These are phyloP conservation scores for Euphorbia peplus DNA, from an alignment of 345 rosid species.

Conservation along the genomic window DNA sequence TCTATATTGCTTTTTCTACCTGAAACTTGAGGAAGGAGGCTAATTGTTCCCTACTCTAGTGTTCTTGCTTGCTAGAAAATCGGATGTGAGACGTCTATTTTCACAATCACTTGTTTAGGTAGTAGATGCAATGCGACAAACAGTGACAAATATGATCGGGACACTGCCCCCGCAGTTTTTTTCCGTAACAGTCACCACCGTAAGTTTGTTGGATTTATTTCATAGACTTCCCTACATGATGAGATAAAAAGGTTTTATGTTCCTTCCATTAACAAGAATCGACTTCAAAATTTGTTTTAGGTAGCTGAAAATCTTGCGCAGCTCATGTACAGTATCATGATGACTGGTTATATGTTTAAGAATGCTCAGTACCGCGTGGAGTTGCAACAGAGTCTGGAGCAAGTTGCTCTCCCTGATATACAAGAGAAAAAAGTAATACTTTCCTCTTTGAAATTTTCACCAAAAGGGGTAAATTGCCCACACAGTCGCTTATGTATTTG, in stretches of 20 bases:
- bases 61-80: background rate
- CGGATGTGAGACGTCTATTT: background rate
- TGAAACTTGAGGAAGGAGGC: background rate
- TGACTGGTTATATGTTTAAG: slow-evolving; percentile 98
- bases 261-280: slow-evolving; percentile 5
- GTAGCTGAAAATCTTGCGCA: slow-evolving; percentile 99
- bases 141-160: slow-evolving; percentile 94
- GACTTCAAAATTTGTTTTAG: slow-evolving; percentile 38
- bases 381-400: slow-evolving; percentile 89
- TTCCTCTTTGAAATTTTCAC: background rate
- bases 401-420: slow-evolving; percentile 78
- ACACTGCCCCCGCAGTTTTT: slow-evolving; percentile 92
- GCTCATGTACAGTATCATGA: slow-evolving; percentile 90
- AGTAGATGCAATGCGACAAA: slow-evolving; percentile 96
- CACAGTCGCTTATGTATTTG: no score
- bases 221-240: background rate
- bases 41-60: background rate
- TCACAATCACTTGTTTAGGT: slow-evolving; percentile 40
- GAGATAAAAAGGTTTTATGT: background rate
- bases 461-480: no score
- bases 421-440: slow-evolving; percentile 56
- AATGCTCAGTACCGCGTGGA: slow-evolving; percentile 88
- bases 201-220: slow-evolving; percentile 35
- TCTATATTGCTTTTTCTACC: background rate
- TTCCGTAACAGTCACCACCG: slow-evolving; percentile 72